Percentiles rank a stretch among this genome's conserved stretches.
phyloP scores from a whole-genome alignment of 2,329 filamentous ascomycete genomes.

The Zopfia rhizophila region DNA sequence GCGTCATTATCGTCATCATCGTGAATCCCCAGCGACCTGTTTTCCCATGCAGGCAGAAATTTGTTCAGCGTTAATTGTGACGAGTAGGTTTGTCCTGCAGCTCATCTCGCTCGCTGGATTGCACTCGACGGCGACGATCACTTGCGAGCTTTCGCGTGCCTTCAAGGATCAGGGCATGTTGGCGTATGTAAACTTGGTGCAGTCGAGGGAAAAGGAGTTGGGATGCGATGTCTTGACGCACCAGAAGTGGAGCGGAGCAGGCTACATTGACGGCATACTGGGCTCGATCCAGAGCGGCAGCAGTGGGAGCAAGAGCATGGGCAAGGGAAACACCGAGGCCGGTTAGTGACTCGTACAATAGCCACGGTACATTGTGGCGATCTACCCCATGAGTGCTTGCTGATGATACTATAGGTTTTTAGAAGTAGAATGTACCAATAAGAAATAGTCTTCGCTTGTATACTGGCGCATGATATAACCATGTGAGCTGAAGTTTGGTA shows the following conservation, averaged over 20 bases:
- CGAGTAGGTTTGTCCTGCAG: constrained; percentile 72
- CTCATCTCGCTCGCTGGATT: constrained; percentile 72
- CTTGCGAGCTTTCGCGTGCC: constrained; percentile 77
- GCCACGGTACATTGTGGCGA: background rate
- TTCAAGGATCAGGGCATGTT: constrained; percentile 96
- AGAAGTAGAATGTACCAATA: constrained; percentile 9
- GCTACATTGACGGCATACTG: constrained; percentile 87
- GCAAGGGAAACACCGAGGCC: constrained; percentile 88
- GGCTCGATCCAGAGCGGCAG: constrained; percentile 92
- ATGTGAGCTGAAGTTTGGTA: no score
- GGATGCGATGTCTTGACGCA: constrained; percentile 94
- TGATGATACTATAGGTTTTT: constrained; percentile 3
- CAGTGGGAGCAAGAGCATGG: constrained; percentile 91
- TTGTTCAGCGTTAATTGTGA: no score
- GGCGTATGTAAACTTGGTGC: constrained; percentile 94
- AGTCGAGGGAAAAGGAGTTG: constrained; percentile 88
- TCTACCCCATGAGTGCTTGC: no score
- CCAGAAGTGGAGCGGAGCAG: constrained; percentile 83
- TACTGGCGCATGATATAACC: no score
- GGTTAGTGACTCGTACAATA: constrained; percentile 36
- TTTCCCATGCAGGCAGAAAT: background rate
- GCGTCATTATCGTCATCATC: background rate
- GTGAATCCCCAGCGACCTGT: background rate
- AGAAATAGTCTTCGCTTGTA: no score
- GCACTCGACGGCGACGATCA: constrained; percentile 72